Base-by-base conservation (phyloP, 495 filamentous ascomycete genomes). In the Aspergillus sparsus region DNA sequence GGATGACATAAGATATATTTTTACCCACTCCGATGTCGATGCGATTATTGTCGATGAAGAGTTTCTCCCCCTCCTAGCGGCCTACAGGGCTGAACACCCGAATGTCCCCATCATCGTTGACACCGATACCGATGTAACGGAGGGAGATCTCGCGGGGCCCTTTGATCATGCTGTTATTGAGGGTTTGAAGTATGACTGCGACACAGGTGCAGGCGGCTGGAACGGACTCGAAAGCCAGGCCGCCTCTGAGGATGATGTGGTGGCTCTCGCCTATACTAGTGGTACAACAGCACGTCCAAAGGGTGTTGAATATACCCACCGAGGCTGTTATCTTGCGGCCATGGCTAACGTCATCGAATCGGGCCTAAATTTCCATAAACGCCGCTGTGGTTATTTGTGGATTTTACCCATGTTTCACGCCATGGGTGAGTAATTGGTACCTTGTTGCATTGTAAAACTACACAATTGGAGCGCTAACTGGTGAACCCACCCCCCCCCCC, bases 401-500 rank as follows among this genome's bases (percentile, higher is more conserved):
- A 97, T 88, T 33, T 71, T 97, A 51, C 92, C 92, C 2, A 94
- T 97, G 92, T 98, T 98, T 69, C 94, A 98, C 78, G 94, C 94
- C 21, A 85, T 89, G 66, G 93, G 93, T 69, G 60, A 62, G 77
- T 69, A 34, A 53, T 49, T 27, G 10, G 41, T 35, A 33, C n/a
- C 34, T 37, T 15, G 7, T 33, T 34, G 7, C 5, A 18, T 39
- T 34, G n/a, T 44, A 7, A 9, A 12, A n/a, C 3, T 7, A 31
- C 27, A 39, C 16, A 39, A 55, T 39, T 46, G 21, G 16, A 32
- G 9, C 15, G n/a, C 15, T 57, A 21, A 47, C 44, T 47, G 9
- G 18, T 51, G 49, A 51, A 41, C 37, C 1, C n/a, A n/a, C n/a
- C n/a, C n/a, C n/a, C n/a, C n/a, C n/a, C n/a, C 7, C 10, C 55